Evolutionary conservation across 2,329 filamentous ascomycete species (phyloP).

Genomic region (Shiraia bambusicola): DNA sequence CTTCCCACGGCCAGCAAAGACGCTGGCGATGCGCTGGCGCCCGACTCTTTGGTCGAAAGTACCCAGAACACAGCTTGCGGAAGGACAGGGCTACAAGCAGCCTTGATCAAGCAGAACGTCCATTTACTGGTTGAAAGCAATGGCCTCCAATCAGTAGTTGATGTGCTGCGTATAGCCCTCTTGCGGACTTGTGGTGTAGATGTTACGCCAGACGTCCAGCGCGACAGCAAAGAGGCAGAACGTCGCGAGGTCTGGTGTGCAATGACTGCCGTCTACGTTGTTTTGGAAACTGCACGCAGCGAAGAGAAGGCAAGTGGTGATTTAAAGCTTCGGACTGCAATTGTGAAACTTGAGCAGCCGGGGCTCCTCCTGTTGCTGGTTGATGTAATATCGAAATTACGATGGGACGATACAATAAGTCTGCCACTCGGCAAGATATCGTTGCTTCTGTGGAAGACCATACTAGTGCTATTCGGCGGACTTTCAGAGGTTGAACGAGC

Average conservation of each 20-base stretch:
- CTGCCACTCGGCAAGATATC: slow-evolving; percentile 63
- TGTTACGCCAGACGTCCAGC: slow-evolving; percentile 22
- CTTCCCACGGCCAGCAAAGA: slow-evolving; percentile 12
- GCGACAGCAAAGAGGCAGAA: slow-evolving; percentile 42
- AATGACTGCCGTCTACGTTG: slow-evolving; percentile 52
- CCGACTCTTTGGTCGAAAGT: slow-evolving; percentile 8
- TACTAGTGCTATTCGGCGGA: slow-evolving; percentile 83
- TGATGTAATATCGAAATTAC: slow-evolving; percentile 53
- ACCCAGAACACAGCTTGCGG: slow-evolving; percentile 20
- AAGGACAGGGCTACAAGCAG: slow-evolving; percentile 46
- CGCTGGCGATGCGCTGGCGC: slow-evolving; percentile 14
- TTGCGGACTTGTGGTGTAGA: slow-evolving; percentile 35
- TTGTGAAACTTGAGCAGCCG: slow-evolving; percentile 51
- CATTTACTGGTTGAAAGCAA: slow-evolving; percentile 44
- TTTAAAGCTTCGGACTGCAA: slow-evolving; percentile 51
- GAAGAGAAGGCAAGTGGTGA: slow-evolving; percentile 46
- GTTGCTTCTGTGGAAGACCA: slow-evolving; percentile 86
- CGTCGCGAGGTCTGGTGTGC: slow-evolving; percentile 52
- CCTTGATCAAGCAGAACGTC: slow-evolving; percentile 49
- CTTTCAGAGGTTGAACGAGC: slow-evolving; percentile 69
- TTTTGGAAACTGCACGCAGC: slow-evolving; percentile 49
- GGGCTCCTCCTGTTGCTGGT: slow-evolving; percentile 72
- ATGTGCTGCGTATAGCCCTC: slow-evolving; percentile 40
- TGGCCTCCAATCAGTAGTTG: slow-evolving; percentile 46
- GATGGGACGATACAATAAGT: slow-evolving; percentile 62